phyloP scores from a whole-genome alignment of 1,139 yeast species.

The Saccharomycopsis crataegensis region DNA sequence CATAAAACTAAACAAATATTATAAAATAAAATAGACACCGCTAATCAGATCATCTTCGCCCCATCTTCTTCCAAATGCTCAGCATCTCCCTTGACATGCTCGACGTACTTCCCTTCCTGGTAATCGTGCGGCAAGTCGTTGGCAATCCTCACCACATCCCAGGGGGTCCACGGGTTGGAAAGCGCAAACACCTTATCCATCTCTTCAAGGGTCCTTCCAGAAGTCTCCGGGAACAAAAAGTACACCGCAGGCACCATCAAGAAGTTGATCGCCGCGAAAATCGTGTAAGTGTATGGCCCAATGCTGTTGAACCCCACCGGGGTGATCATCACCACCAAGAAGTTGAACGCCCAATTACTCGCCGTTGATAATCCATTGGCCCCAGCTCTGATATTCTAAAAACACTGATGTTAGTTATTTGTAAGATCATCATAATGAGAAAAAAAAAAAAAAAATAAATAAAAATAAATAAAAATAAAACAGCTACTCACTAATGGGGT shows the following conservation, averaged over 20 bases:
- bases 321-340: constrained; percentile 47
- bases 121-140: constrained; percentile 30
- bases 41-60: no score
- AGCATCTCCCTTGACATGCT: background rate
- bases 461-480: no score
- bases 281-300: constrained; percentile 38
- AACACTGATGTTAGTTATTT: no score
- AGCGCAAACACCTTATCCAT: constrained; percentile 26
- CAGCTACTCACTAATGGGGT: constrained; percentile 35
- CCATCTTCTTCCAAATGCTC: constrained; percentile 1
- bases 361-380: constrained; percentile 24
- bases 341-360: constrained; percentile 42
- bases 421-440: no score
- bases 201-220: constrained; percentile 30
- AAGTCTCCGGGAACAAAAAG: constrained; percentile 34
- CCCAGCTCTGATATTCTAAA: constrained; percentile 45
- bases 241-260: constrained; percentile 38
- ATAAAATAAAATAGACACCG: no score
- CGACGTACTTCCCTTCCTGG: constrained; percentile 23
- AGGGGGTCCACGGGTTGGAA: constrained; percentile 31
- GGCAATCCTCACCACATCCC: constrained; percentile 33
- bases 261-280: constrained; percentile 36
- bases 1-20: no score
- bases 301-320: constrained; percentile 42
- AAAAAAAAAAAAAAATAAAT: no score